Conservation (phyloP, 306 rosid species). For the Myrica gale region DNA sequence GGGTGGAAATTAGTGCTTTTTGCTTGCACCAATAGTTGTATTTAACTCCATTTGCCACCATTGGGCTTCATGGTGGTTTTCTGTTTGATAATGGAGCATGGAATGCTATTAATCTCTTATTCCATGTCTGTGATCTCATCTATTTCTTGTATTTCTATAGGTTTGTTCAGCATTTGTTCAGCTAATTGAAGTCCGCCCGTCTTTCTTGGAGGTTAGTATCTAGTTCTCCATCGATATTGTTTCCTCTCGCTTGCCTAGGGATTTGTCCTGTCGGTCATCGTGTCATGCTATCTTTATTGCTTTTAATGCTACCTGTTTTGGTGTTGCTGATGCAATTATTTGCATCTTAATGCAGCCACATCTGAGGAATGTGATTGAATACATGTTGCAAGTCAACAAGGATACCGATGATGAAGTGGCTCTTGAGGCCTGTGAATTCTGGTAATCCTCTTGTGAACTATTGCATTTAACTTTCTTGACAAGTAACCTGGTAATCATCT, state of each 20-base stretch:
- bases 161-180: conserved; percentile 96
- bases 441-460: conserved; percentile 48
- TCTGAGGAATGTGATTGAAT: conserved; percentile 74
- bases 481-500: conserved; percentile 19
- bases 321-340: conserved; percentile 35
- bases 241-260: conserved; percentile 5
- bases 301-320: conserved; percentile 15
- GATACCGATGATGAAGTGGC: conserved; percentile 94
- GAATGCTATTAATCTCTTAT: conserved; percentile 2
- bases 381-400: conserved; percentile 97
- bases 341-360: conserved; percentile 67
- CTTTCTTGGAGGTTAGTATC: conserved; percentile 81
- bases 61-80: background rate
- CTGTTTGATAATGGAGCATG: conserved; percentile 1
- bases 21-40: background rate
- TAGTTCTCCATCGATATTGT: conserved; percentile 21
- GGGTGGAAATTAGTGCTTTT: background rate
- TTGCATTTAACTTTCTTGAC: conserved; percentile 5
- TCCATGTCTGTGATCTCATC: conserved; percentile 20
- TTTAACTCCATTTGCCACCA: background rate
- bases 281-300: conserved; percentile 5
- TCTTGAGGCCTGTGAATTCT: conserved; percentile 98
- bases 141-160: conserved; percentile 38
- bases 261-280: conserved; percentile 11
- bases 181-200: conserved; percentile 89